These are phyloP conservation scores for Fraxinus platypoda DNA, from an alignment of 305 asterid genomes.

Conservation along the genomic window DNA sequence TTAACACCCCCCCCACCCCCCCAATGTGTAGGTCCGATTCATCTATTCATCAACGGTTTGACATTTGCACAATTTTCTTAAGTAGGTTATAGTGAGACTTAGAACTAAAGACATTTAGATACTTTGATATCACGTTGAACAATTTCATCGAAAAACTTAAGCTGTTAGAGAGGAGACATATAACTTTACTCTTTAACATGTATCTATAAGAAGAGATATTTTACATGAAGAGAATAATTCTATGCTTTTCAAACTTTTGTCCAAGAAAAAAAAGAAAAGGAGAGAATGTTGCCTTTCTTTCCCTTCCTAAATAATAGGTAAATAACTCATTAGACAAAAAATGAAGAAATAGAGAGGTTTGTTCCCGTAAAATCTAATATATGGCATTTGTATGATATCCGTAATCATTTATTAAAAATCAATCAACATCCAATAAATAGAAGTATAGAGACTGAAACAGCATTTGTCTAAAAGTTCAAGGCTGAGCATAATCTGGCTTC, in stretches of 20 bases:
- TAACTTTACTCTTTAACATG: not conserved
- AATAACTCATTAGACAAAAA: no score
- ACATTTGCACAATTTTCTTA: not conserved
- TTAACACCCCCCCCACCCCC: not conserved
- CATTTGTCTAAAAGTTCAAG: not conserved
- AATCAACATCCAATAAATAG: not conserved
- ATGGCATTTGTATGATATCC: not conserved
- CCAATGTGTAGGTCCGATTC: not conserved
- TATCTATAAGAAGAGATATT: not conserved
- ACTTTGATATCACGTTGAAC: not conserved
- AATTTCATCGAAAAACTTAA: not conserved
- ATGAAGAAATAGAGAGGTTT: no score
- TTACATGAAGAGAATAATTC: not conserved
- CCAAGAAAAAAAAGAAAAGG: no score
- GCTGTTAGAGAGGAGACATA: no score
- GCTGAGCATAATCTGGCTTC: not conserved
- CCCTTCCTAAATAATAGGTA: no score
- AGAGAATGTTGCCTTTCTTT: no score
- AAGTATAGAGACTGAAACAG: not conserved
- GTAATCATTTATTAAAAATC: not conserved
- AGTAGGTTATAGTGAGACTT: not conserved
- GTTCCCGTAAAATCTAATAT: no score
- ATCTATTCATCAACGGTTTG: not conserved
- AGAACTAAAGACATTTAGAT: not conserved
- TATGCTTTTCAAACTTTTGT: not conserved